These are phyloP conservation scores for Luffa acutangula DNA, from an alignment of 306 rosid species.

Conservation along the genomic window DNA sequence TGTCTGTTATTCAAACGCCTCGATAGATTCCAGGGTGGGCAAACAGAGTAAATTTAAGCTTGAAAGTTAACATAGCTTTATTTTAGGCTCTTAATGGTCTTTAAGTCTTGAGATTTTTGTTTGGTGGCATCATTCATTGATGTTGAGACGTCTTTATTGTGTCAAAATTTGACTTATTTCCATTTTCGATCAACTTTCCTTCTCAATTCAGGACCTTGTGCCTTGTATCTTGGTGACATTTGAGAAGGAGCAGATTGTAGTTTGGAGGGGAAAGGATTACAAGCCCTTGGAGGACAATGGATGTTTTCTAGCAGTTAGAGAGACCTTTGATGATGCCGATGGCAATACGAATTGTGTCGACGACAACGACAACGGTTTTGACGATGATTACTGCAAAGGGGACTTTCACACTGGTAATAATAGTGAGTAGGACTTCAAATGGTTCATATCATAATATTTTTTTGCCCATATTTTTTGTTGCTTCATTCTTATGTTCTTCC, in stretches of 20 bases:
- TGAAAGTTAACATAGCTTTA: background rate
- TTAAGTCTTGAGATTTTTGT: background rate
- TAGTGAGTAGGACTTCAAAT: slow-evolving; percentile 1
- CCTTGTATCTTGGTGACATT: slow-evolving; percentile 85
- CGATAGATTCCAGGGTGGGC: background rate
- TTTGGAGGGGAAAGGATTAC: slow-evolving; percentile 72
- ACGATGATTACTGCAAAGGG: slow-evolving; percentile 7
- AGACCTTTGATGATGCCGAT: slow-evolving; percentile 30
- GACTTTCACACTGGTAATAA: slow-evolving; percentile 14
- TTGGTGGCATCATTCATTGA: background rate
- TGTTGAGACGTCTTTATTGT: background rate
- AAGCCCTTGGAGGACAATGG: slow-evolving; percentile 29
- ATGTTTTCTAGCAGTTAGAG: slow-evolving; percentile 34
- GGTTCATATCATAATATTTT: background rate
- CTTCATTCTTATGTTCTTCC: background rate
- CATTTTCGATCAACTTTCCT: background rate
- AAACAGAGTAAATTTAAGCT: background rate
- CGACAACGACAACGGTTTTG: slow-evolving; percentile 1
- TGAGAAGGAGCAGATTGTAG: slow-evolving; percentile 78
- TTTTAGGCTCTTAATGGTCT: background rate
- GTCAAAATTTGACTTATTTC: background rate
- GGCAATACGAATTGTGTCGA: slow-evolving; percentile 7
- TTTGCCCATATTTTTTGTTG: background rate
- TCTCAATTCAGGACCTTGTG: slow-evolving; percentile 57
- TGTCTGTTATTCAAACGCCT: background rate